Evolutionary conservation across 208 protist genomes (phyloP), one percentile per base, ranked within the genome.

Genomic region (Acanthamoeba healyi): DNA sequence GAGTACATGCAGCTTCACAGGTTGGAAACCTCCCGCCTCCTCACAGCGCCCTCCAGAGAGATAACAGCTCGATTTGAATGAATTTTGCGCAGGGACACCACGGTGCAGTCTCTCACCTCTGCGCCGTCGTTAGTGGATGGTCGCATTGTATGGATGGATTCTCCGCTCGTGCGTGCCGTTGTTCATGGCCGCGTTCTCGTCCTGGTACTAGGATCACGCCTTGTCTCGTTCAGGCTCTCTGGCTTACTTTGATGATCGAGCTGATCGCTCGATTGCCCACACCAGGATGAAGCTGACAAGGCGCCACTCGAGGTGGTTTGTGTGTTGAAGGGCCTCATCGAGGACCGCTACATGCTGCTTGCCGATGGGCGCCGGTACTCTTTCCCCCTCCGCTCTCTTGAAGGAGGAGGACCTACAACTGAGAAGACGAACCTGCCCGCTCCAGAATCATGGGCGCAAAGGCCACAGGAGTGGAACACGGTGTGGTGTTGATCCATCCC

Each of bases 1-100:
- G 98, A 99, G 95, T 99, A 99, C 95, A 97, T 99, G 58, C 98
- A 99, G 95, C 98, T 99, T 2, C 98, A 99, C 96, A 97, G 63
- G 63, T 72, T 1, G 44, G 44, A 10, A 54, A 49, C 44, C n/a
- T n/a, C n/a, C n/a, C n/a, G n/a, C n/a, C n/a, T n/a, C n/a, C n/a
- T n/a, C n/a, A n/a, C n/a, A n/a, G n/a, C n/a, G n/a, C n/a, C n/a
- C n/a, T n/a, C n/a, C n/a, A n/a, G n/a, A n/a, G n/a, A n/a, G n/a
- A n/a, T 4, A 54, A 54, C 49, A 54, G 15, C 51, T 12, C 44
- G 44, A 49, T 22, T 65, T 65, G 15, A 32, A 9, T 17, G 12
- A 72, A n/a, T n/a, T n/a, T n/a, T n/a, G n/a, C n/a, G n/a, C 44
- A 61, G 98, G 58, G 98, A 98, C 95, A 98, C 97, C 32, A 98